A percentile compares a stretch with the other conserved stretches of the same genome.
phyloP scores from a whole-genome alignment of 768 basidiomycete species.

The Lactifluus piperatus region DNA sequence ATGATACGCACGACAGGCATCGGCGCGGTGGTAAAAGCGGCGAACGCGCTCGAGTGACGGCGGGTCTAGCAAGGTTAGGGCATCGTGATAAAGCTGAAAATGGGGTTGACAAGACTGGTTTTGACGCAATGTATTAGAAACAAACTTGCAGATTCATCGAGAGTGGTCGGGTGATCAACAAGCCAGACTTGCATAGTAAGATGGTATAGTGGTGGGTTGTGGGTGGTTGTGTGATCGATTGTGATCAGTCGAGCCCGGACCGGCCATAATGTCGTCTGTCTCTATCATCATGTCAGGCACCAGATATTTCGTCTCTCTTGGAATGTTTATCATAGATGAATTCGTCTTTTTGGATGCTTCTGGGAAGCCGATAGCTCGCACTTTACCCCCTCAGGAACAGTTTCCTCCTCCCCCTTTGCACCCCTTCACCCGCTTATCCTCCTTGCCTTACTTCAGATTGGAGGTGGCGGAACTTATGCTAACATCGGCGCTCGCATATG shows the following conservation, averaged over 20 bases:
- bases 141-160: constrained; percentile 13
- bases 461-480: constrained; percentile 83
- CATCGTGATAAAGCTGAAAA: constrained; percentile 51
- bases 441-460: constrained; percentile 46
- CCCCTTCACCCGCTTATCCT: not conserved
- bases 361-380: constrained; percentile 42
- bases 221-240: too few relatives aligned
- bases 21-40: constrained; percentile 61
- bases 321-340: constrained; percentile 87
- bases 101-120: not conserved
- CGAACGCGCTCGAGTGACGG: constrained; percentile 48
- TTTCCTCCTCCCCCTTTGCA: constrained; percentile 21
- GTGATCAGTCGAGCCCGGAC: not conserved
- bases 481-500: constrained; percentile 77
- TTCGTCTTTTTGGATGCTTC: constrained; percentile 54
- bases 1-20: constrained; percentile 56
- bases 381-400: constrained; percentile 40
- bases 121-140: not conserved
- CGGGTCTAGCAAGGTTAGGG: constrained; percentile 48
- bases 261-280: not conserved
- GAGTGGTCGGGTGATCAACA: constrained; percentile 12
- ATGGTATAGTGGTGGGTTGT: not conserved
- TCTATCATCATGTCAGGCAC: constrained; percentile 3
- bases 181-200: constrained; percentile 13
- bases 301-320: constrained; percentile 52